These are phyloP conservation scores for Nigrograna mackinnonii DNA, from an alignment of 2,329 filamentous ascomycete species.

Conservation along the genomic window DNA sequence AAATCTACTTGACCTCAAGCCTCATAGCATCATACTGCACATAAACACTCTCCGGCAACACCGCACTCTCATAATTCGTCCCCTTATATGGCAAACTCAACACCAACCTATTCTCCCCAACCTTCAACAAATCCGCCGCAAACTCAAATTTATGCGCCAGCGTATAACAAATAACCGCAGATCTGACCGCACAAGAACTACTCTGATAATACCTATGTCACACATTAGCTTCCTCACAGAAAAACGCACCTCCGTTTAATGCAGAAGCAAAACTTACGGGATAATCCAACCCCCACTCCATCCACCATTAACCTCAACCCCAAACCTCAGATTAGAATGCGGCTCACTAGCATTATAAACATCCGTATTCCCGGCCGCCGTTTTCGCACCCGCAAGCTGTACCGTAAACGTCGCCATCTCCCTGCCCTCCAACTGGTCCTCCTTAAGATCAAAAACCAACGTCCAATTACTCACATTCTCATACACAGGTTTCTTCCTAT, in stretches of 20 bases:
- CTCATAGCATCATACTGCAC: conserved; percentile 69
- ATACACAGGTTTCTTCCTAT: conserved; percentile 43
- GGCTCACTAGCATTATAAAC: conserved; percentile 58
- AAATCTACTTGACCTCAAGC: conserved; percentile 57
- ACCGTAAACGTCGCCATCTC: conserved; percentile 62
- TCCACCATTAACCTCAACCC: conserved; percentile 52
- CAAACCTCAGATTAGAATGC: conserved; percentile 58
- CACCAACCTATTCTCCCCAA: conserved; percentile 59
- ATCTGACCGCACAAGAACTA: conserved; percentile 64
- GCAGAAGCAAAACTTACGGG: conserved; percentile 48
- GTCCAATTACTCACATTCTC: conserved; percentile 62
- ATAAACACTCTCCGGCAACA: conserved; percentile 60
- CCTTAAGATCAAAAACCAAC: conserved; percentile 53
- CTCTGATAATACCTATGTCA: conserved; percentile 54
- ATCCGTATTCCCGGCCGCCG: conserved; percentile 65
- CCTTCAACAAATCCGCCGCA: conserved; percentile 45
- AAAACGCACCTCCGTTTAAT: not conserved
- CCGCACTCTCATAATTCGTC: conserved; percentile 61
- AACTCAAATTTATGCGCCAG: conserved; percentile 64
- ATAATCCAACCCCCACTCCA: conserved; percentile 59
- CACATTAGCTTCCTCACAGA: conserved; percentile 2
- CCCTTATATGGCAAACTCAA: conserved; percentile 63
- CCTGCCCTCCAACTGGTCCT: conserved; percentile 43
- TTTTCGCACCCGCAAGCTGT: conserved; percentile 66
- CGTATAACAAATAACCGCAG: conserved; percentile 65